These are phyloP conservation scores for Aschersonia sp. DNA, from an alignment of 2,329 filamentous ascomycete species.

Conservation along the genomic window DNA sequence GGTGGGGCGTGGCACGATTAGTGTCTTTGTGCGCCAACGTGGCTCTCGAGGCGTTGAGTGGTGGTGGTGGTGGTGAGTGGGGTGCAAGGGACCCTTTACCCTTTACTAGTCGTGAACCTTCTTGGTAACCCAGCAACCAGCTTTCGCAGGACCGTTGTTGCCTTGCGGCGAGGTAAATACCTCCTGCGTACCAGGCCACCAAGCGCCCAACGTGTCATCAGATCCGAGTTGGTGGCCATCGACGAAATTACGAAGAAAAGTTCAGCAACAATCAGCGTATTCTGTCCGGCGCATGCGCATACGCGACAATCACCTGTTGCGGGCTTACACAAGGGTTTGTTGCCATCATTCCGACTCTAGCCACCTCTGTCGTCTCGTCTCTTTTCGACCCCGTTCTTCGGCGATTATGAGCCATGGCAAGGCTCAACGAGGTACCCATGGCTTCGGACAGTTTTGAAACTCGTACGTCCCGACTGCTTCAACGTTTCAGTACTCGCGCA, in stretches of 20 bases:
- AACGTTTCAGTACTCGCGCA: no score
- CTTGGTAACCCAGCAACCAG: constrained; percentile 15
- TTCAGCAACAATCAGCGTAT: no score
- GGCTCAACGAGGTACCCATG: constrained; percentile 61
- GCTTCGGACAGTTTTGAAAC: constrained; percentile 58
- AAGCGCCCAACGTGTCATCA: no score
- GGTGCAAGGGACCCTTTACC: background rate
- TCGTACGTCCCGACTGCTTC: constrained; percentile 33
- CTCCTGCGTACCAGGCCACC: no score
- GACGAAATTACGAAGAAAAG: no score
- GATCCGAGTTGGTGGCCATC: no score
- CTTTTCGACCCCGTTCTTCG: constrained; percentile 6
- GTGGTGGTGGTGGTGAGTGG: no score
- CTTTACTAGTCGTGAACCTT: background rate
- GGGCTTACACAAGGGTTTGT: background rate
- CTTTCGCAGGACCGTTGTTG: background rate
- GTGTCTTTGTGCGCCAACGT: background rate
- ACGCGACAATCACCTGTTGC: no score
- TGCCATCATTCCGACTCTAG: background rate
- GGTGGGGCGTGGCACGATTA: no score
- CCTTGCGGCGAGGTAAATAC: no score
- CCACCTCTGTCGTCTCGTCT: background rate
- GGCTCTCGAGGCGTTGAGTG: no score
- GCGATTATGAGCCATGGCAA: constrained; percentile 49
- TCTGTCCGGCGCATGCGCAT: no score